Conservation (phyloP, 768 basidiomycete genomes). For the Calocybe gangraenosa region DNA sequence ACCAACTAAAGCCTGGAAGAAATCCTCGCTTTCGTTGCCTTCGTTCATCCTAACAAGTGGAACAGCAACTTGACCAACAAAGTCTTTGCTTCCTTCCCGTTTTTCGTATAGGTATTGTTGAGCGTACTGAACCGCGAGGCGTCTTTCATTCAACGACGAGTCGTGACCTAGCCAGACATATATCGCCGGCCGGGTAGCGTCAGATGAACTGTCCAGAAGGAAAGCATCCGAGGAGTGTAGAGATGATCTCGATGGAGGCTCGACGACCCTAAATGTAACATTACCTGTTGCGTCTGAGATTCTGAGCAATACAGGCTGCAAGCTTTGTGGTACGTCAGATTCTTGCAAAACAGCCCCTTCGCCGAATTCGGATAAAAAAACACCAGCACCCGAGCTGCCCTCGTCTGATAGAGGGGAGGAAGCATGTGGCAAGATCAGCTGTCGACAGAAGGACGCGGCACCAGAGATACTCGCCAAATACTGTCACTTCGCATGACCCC, state of each 20-base stretch:
- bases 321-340: slow-evolving; percentile 5
- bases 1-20: slow-evolving; percentile 4
- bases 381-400: slow-evolving; percentile 38
- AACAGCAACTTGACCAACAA: slow-evolving; percentile 23
- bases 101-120: slow-evolving; percentile 46
- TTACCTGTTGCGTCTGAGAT: slow-evolving; percentile 7
- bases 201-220: slow-evolving; percentile 17
- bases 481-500: slow-evolving; percentile 37
- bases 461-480: slow-evolving; percentile 39
- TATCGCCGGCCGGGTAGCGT: slow-evolving; percentile 34
- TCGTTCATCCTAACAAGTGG: slow-evolving; percentile 52
- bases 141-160: slow-evolving; percentile 42
- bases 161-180: slow-evolving; percentile 58
- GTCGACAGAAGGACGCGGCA: background rate
- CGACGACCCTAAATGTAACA: background rate
- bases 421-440: too few relatives aligned
- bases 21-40: slow-evolving; percentile 47
- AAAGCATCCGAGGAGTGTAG: slow-evolving; percentile 7
- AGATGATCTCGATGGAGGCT: background rate
- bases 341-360: slow-evolving; percentile 20
- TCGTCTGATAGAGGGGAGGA: slow-evolving; percentile 36
- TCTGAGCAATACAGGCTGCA: background rate
- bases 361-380: slow-evolving; percentile 49
- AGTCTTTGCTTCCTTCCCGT: slow-evolving; percentile 12
- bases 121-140: slow-evolving; percentile 53